Conservation (phyloP, 768 basidiomycete species). For the Russula griseocarnosa region DNA sequence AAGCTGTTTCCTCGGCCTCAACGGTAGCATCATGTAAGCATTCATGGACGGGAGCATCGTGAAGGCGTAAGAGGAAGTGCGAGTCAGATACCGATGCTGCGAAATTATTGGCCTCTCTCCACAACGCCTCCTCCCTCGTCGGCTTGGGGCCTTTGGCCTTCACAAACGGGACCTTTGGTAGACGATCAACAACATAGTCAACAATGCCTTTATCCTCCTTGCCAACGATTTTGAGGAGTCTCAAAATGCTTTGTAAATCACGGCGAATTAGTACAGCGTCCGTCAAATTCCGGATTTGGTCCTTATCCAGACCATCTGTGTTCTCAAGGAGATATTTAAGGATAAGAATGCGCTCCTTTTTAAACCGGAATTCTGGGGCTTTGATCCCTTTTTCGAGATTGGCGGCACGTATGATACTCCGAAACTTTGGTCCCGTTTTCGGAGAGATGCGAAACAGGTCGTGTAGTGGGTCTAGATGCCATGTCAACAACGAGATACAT, state of each 20-base stretch:
- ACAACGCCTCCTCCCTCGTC: constrained; percentile 9
- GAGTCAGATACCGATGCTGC: constrained; percentile 9
- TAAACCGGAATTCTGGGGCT: neutral
- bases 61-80: constrained; percentile 14
- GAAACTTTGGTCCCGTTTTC: neutral
- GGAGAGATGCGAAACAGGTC: constrained; percentile 13
- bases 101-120: constrained; percentile 2
- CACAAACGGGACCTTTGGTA: neutral
- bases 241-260: neutral
- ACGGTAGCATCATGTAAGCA: neutral
- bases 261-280: neutral
- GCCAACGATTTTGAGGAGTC: neutral
- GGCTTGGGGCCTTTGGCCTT: neutral
- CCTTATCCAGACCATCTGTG: neutral
- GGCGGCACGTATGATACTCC: neutral
- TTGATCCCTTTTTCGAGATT: constrained; percentile 9
- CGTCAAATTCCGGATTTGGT: neutral
- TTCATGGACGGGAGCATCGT: neutral
- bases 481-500: neutral
- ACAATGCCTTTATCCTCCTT: neutral
- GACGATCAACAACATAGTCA: neutral
- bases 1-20: constrained; percentile 6
- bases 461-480: neutral
- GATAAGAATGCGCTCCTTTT: constrained; percentile 11
- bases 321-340: constrained; percentile 6